Base-by-base conservation (phyloP, 192 early-diverging fungal species). In the Gamsiella multidivaricata region DNA sequence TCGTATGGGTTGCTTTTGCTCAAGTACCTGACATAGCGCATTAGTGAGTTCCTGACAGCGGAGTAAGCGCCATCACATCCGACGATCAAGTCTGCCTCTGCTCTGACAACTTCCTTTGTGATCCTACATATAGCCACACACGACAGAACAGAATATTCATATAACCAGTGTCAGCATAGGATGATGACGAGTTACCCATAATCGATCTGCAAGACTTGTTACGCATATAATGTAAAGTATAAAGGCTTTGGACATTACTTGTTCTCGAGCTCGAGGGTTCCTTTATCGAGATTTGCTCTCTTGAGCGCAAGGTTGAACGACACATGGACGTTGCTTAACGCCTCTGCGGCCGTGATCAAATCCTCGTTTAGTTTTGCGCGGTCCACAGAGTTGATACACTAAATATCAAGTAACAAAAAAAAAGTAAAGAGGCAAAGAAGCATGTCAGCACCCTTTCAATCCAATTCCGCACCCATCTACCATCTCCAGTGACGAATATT, bases 371-470 rank as follows among this genome's bases (percentile, higher is more conserved):
- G 85, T 43, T 83, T 72, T 54, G 91, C 91, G 37, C 97, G 86
- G 71, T 96, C 95, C 0, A 97, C 90, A 34, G 96, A 95, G 88
- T 99, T 96, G 73, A 97, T 99, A 80, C 91, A 91, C 89, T 94
- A 61, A 31, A 43, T 3, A 34, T 43, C 15, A 62, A 18, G 45
- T 10, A n/a, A 18, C 15, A 17, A 5, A 34, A 39, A 61, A 0
- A 8, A 14, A 17, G 26, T 31, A 46, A 80, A 47, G 39, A 42
- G 37, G 9, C 9, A 47, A 51, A 17, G 68, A 61, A n/a, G n/a
- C n/a, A n/a, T n/a, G n/a, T n/a, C n/a, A n/a, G n/a, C n/a, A n/a
- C n/a, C n/a, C n/a, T n/a, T n/a, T n/a, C n/a, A n/a, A n/a, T n/a
- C n/a, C n/a, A n/a, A n/a, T n/a, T n/a, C n/a, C n/a, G n/a, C n/a